Percentiles rank a stretch among this genome's conserved stretches.
phyloP scores from a whole-genome alignment of 345 rosid genomes.

The Noccaea caerulescens region DNA sequence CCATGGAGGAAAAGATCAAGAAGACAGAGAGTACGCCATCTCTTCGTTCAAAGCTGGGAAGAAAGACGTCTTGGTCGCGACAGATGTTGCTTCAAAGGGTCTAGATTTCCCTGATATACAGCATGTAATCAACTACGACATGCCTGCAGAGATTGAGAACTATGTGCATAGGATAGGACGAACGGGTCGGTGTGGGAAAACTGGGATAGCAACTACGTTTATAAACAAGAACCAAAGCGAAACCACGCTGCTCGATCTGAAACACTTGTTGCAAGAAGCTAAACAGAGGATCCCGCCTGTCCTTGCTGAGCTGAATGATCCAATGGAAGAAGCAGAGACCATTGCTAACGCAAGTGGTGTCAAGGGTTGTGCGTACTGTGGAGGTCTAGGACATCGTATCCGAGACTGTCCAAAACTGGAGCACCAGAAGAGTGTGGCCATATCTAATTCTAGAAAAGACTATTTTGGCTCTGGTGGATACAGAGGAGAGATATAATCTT shows the following conservation, averaged over 20 bases:
- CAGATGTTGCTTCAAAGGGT: slow-evolving; percentile 94
- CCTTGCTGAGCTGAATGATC: slow-evolving; percentile 83
- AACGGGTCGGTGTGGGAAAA: slow-evolving; percentile 94
- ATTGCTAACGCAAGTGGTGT: slow-evolving; percentile 77
- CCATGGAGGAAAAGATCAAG: slow-evolving; percentile 97
- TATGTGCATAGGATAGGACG: slow-evolving; percentile 93
- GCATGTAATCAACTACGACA: slow-evolving; percentile 90
- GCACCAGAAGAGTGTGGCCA: slow-evolving; percentile 81
- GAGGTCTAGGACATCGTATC: slow-evolving; percentile 91
- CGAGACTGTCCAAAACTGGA: slow-evolving; percentile 88
- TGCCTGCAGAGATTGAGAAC: slow-evolving; percentile 96
- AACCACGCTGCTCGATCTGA: slow-evolving; percentile 81
- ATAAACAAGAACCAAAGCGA: slow-evolving; percentile 96
- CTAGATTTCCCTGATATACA: slow-evolving; percentile 92
- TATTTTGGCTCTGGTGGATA: slow-evolving; percentile 93
- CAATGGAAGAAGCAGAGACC: slow-evolving; percentile 80
- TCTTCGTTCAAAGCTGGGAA: slow-evolving; percentile 81
- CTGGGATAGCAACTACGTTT: slow-evolving; percentile 91
- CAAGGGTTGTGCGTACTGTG: slow-evolving; percentile 95
- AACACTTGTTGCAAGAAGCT: slow-evolving; percentile 89
- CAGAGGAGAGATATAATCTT: slow-evolving; percentile 68
- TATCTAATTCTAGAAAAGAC: slow-evolving; percentile 82
- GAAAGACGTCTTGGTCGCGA: slow-evolving; percentile 90
- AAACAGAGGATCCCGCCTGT: slow-evolving; percentile 95
- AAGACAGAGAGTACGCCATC: slow-evolving; percentile 89